These are phyloP conservation scores for Suhomyces wounanorum DNA, from an alignment of 1,139 yeast species.

Conservation along the genomic window DNA sequence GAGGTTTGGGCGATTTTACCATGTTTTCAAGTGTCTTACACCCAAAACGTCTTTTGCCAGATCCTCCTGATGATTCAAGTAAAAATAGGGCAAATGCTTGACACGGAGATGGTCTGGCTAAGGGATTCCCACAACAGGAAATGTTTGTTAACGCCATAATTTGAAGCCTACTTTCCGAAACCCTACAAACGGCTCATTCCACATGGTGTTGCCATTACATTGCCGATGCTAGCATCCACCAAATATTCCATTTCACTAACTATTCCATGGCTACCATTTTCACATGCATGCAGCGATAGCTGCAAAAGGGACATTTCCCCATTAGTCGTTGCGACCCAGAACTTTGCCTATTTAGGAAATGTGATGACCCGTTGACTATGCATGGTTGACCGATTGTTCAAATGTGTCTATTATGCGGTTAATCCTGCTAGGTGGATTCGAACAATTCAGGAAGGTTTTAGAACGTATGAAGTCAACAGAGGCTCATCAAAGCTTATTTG, in stretches of 20 bases:
- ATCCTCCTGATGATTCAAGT: neutral
- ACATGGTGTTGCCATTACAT: neutral
- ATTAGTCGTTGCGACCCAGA: neutral
- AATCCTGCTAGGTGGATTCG: neutral
- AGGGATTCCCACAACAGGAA: neutral
- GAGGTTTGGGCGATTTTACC: neutral
- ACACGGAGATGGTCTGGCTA: no score
- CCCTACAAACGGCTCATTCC: neutral
- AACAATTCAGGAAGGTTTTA: neutral
- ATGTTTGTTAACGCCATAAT: neutral
- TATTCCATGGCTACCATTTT: neutral
- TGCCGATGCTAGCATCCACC: neutral
- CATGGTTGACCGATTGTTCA: neutral
- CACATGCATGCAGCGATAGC: constrained; percentile 1
- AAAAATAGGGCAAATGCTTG: neutral
- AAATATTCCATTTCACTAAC: neutral
- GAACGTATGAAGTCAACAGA: neutral
- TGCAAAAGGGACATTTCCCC: constrained; percentile 1
- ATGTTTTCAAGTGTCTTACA: no score
- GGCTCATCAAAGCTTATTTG: neutral
- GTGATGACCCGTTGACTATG: neutral
- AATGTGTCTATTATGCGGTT: neutral
- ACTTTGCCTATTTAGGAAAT: constrained; percentile 2
- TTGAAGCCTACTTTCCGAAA: neutral
- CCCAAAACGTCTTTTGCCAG: no score